These are phyloP conservation scores for Hypoxylon lienhwacheense DNA, from an alignment of 495 filamentous ascomycete genomes.

Conservation along the genomic window DNA sequence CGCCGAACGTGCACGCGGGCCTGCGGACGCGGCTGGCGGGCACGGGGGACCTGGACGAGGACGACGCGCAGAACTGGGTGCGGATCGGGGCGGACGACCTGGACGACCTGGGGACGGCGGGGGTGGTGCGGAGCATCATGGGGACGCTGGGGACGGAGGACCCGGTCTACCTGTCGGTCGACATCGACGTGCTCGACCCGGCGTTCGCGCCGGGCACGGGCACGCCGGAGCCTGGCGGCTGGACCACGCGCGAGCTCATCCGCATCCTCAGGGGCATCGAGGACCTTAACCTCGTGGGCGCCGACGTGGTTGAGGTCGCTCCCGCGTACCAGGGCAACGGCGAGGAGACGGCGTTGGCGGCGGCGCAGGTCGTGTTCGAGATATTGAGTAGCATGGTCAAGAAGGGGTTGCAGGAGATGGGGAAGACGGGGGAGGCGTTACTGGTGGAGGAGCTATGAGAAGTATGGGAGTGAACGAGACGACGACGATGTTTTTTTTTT, in stretches of 20 bases:
- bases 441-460: slow-evolving; percentile 45
- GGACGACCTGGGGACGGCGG: slow-evolving; percentile 63
- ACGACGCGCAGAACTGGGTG: slow-evolving; percentile 64
- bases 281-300: slow-evolving; percentile 70
- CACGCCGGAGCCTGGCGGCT: slow-evolving; percentile 73
- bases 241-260: slow-evolving; percentile 73
- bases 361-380: slow-evolving; percentile 79
- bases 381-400: slow-evolving; percentile 81
- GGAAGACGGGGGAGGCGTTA: slow-evolving; percentile 34
- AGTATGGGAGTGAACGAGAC: neutral
- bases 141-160: slow-evolving; percentile 59
- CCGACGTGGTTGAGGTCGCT: slow-evolving; percentile 83
- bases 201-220: slow-evolving; percentile 72
- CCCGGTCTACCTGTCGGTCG: slow-evolving; percentile 71
- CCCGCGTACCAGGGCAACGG: slow-evolving; percentile 83
- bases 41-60: slow-evolving; percentile 67
- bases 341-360: slow-evolving; percentile 83
- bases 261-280: slow-evolving; percentile 69
- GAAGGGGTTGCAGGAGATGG: slow-evolving; percentile 46
- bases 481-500: no score
- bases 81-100: slow-evolving; percentile 70
- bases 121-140: slow-evolving; percentile 62
- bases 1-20: slow-evolving; percentile 74
- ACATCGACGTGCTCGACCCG: slow-evolving; percentile 77
- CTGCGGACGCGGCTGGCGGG: slow-evolving; percentile 73